These are phyloP conservation scores for Xylaria sp. DNA, from an alignment of 2,329 filamentous ascomycete species.

Conservation along the genomic window DNA sequence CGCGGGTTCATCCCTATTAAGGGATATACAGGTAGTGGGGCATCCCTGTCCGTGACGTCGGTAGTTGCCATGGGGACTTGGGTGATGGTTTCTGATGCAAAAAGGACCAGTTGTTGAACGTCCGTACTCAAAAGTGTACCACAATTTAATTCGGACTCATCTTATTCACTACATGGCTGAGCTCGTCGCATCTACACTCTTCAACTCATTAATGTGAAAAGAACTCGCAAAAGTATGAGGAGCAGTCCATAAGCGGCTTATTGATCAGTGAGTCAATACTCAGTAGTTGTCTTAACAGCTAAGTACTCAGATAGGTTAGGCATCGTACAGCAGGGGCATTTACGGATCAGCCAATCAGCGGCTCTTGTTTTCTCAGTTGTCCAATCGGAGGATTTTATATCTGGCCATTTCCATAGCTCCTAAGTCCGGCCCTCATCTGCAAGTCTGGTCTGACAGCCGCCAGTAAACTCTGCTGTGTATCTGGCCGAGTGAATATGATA, in stretches of 20 bases:
- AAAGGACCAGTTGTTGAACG: no score
- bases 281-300: no score
- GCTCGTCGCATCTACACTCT: neutral
- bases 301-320: no score
- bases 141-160: no score
- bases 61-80: no score
- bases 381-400: neutral
- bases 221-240: no score
- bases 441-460: neutral
- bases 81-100: no score
- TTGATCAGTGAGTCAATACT: no score
- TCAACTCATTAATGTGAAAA: neutral
- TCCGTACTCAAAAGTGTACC: no score
- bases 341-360: neutral
- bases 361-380: neutral
- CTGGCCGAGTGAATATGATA: neutral
- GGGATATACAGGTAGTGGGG: neutral
- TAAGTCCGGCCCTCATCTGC: neutral
- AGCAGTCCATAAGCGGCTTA: no score
- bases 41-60: neutral
- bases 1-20: no score
- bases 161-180: no score
- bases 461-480: neutral
- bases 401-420: neutral
- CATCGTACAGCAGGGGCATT: neutral